These are phyloP conservation scores for Ceratopteris richardii DNA, from an alignment of 75 land plant genomes.

Conservation along the genomic window DNA sequence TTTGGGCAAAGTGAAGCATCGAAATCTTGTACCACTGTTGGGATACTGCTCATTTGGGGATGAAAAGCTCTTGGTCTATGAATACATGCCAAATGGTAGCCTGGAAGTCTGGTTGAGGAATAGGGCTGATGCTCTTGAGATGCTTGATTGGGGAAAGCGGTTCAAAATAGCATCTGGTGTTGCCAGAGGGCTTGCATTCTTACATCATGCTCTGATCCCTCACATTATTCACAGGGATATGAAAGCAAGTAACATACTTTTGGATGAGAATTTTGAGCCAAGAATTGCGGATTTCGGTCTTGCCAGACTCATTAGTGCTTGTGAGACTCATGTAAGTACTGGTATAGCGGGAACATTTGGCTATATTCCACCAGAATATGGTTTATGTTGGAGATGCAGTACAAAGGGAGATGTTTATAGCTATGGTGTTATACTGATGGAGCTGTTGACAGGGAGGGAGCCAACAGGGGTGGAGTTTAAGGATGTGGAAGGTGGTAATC, in stretches of 20 bases:
- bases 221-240: conserved; percentile 69
- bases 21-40: conserved; percentile 46
- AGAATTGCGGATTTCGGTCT: conserved; percentile 67
- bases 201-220: conserved; percentile 59
- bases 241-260: conserved; percentile 68
- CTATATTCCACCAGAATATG: conserved; percentile 64
- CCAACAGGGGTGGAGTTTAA: conserved; percentile 62
- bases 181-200: conserved; percentile 55
- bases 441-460: conserved; percentile 51
- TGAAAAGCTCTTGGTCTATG: conserved; percentile 53
- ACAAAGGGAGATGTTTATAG: conserved; percentile 63
- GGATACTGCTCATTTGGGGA: conserved; percentile 58
- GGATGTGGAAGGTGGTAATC: conserved; percentile 53
- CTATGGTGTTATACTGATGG: conserved; percentile 59
- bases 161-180: conserved; percentile 47
- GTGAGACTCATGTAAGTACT: conserved; percentile 67
- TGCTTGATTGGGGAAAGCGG: conserved; percentile 42
- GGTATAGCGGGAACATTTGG: conserved; percentile 68
- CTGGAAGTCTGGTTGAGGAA: conserved; percentile 61
- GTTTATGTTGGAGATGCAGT: conserved; percentile 45
- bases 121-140: conserved; percentile 38
- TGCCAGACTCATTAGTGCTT: conserved; percentile 59
- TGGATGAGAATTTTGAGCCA: conserved; percentile 47
- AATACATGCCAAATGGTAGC: conserved; percentile 64
- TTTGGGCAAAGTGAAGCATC: conserved; percentile 62